Conservation (phyloP, 129 eudicot species). For the Saussurea involucrata region DNA sequence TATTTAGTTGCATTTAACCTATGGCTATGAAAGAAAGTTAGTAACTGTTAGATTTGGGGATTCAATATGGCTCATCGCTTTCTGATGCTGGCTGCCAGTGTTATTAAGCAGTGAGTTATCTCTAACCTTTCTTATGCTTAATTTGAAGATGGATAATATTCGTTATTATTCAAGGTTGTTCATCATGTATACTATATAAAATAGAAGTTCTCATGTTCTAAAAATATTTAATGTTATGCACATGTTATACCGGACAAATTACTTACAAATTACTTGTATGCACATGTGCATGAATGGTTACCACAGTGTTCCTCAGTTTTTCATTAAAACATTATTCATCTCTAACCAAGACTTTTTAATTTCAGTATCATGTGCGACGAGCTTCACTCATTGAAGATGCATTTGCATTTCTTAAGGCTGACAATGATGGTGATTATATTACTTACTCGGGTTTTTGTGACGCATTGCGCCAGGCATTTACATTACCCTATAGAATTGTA, state of each 20-base stretch:
- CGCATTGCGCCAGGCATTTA: slow-evolving; percentile 61
- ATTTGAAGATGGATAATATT: neutral
- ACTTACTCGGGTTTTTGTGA: slow-evolving; percentile 67
- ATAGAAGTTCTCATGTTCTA: no score
- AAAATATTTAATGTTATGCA: no score
- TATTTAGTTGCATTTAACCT: slow-evolving; percentile 9
- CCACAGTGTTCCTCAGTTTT: no score
- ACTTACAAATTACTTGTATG: no score
- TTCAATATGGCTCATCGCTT: slow-evolving; percentile 20
- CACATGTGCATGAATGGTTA: neutral
- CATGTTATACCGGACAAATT: no score
- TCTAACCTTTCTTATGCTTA: no score
- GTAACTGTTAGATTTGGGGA: slow-evolving; percentile 14
- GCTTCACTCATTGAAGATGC: slow-evolving; percentile 66
- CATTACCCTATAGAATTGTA: neutral
- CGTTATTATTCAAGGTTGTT: no score
- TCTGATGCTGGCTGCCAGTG: slow-evolving; percentile 32
- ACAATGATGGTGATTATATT: slow-evolving; percentile 51
- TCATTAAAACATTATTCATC: neutral
- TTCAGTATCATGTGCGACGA: slow-evolving; percentile 68
- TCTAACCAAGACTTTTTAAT: slow-evolving; percentile 6
- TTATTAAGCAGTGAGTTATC: no score
- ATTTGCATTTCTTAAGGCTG: slow-evolving; percentile 71
- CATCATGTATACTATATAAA: no score
- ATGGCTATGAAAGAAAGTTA: neutral